Percentiles rank a stretch among this genome's conserved stretches.
Evolutionary conservation across 352 stramenopile species (phyloP).

Genomic region (Lagenidium giganteum): DNA sequence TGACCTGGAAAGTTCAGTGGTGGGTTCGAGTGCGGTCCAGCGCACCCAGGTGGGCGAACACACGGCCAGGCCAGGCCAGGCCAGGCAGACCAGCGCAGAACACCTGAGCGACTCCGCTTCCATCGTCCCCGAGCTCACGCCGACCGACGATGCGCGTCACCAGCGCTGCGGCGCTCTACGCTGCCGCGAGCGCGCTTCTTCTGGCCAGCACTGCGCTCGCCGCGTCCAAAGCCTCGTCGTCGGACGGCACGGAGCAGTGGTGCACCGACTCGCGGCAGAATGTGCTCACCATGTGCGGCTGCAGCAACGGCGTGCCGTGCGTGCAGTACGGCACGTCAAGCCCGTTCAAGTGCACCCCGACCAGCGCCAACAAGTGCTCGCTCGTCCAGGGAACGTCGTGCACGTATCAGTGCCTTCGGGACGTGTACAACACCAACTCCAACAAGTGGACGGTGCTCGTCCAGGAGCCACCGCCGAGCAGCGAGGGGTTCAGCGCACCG

Average conservation of each 20-base stretch:
- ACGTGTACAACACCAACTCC: slow-evolving; percentile 37
- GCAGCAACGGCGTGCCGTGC: slow-evolving; percentile 31
- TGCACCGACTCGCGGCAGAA: slow-evolving; percentile 37
- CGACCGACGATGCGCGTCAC: too few relatives aligned
- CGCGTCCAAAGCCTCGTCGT: too few relatives aligned
- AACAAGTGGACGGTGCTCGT: slow-evolving; percentile 68
- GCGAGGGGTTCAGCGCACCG: slow-evolving; percentile 31
- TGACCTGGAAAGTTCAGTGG: too few relatives aligned
- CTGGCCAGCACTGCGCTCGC: background rate
- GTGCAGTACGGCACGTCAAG: slow-evolving; percentile 46
- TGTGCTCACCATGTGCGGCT: slow-evolving; percentile 48
- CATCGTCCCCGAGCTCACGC: too few relatives aligned
- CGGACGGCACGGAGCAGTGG: slow-evolving; percentile 20
- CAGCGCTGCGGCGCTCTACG: background rate
- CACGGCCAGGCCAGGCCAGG: too few relatives aligned
- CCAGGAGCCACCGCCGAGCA: slow-evolving; percentile 39
- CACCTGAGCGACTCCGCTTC: too few relatives aligned
- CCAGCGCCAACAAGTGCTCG: slow-evolving; percentile 45
- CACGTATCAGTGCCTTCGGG: slow-evolving; percentile 70
- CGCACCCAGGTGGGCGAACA: too few relatives aligned
- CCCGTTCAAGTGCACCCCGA: slow-evolving; percentile 36
- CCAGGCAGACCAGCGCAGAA: too few relatives aligned
- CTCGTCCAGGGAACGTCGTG: slow-evolving; percentile 33
- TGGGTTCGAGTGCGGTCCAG: too few relatives aligned
- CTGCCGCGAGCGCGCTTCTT: background rate